These are phyloP conservation scores for Schrenkiella parvula DNA, from an alignment of 345 rosid species.

Conservation along the genomic window DNA sequence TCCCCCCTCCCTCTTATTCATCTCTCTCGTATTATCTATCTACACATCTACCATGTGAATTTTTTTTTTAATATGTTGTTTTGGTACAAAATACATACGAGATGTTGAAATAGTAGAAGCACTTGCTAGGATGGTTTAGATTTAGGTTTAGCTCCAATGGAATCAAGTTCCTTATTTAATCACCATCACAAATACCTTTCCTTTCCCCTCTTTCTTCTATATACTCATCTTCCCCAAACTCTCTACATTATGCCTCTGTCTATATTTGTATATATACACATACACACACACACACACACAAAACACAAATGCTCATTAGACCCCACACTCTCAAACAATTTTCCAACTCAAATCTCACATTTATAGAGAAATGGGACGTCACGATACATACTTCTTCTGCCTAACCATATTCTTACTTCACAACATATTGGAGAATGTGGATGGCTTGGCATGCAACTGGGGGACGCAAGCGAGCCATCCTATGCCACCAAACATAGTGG, in stretches of 20 bases:
- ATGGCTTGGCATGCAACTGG: slow-evolving; percentile 81
- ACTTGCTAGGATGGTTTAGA: slow-evolving; percentile 15
- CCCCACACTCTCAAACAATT: slow-evolving; percentile 7
- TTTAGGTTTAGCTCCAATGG: slow-evolving; percentile 29
- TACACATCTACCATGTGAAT: background rate
- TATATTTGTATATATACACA: background rate
- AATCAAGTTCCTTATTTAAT: slow-evolving; percentile 46
- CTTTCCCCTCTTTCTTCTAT: slow-evolving; percentile 37
- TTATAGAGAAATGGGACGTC: slow-evolving; percentile 32
- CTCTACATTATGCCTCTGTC: background rate
- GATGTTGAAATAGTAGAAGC: background rate
- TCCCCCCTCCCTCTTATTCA: background rate
- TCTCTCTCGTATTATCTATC: background rate
- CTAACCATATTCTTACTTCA: slow-evolving; percentile 23
- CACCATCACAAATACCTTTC: slow-evolving; percentile 37
- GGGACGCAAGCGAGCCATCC: slow-evolving; percentile 70
- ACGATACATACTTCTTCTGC: slow-evolving; percentile 7
- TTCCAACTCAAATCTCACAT: background rate
- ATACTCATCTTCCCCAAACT: slow-evolving; percentile 26
- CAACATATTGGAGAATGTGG: slow-evolving; percentile 26
- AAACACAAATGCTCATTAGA: slow-evolving; percentile 2
- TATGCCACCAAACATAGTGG: slow-evolving; percentile 54
- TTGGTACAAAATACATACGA: background rate
- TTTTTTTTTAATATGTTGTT: background rate
- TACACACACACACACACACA: background rate